Conservation (phyloP, 2,329 filamentous ascomycete species). For the Colletotrichum karsti region DNA sequence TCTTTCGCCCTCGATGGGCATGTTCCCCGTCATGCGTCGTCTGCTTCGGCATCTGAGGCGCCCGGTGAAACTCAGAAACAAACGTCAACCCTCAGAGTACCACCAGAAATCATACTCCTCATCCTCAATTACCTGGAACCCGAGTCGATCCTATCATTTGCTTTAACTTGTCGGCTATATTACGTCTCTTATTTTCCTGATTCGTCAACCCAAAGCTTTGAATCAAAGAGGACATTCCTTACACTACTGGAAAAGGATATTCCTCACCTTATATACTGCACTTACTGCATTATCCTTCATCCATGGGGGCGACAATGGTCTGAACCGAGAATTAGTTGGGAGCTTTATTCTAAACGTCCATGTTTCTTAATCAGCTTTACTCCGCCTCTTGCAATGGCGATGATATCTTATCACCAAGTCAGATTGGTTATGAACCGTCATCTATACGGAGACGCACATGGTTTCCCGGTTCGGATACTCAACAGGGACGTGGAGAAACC, state of each 20-base stretch:
- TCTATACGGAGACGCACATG: slow-evolving; percentile 22
- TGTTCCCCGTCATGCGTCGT: too few relatives aligned
- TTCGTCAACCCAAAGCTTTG: neutral
- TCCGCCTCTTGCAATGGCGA: too few relatives aligned
- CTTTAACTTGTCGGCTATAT: slow-evolving; percentile 24
- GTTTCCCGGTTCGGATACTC: neutral
- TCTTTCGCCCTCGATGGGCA: too few relatives aligned
- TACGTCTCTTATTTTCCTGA: slow-evolving; percentile 3
- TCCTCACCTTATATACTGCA: slow-evolving; percentile 13
- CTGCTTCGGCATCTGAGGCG: too few relatives aligned
- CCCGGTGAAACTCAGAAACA: too few relatives aligned
- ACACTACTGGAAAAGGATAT: slow-evolving; percentile 23
- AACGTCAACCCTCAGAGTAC: slow-evolving; percentile 2
- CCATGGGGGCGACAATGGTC: too few relatives aligned
- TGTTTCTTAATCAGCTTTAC: too few relatives aligned
- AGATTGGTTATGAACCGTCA: slow-evolving; percentile 27
- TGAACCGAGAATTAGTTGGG: too few relatives aligned
- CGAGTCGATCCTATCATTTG: slow-evolving; percentile 13
- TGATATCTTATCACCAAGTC: slow-evolving; percentile 23
- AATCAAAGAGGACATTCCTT: slow-evolving; percentile 15
- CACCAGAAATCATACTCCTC: slow-evolving; percentile 17
- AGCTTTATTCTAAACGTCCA: too few relatives aligned
- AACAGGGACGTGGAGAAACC: neutral
- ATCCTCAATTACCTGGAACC: slow-evolving; percentile 11
- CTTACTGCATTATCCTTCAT: slow-evolving; percentile 14